Conservation (phyloP, 306 rosid genomes). For the Cyamopsis tetragonoloba region DNA sequence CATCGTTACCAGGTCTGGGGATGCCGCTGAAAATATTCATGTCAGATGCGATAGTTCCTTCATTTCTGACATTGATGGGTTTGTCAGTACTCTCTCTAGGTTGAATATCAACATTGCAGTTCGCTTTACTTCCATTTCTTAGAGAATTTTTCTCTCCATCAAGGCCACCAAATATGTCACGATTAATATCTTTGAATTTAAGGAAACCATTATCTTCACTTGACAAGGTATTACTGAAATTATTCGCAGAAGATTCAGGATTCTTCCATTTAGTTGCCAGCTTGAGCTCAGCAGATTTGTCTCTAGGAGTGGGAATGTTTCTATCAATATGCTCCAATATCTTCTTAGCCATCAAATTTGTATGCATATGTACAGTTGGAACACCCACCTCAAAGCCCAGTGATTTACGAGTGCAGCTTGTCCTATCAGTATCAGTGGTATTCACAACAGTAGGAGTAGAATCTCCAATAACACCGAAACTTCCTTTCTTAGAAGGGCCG, state of each 20-base stretch:
- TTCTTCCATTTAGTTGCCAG: slow-evolving; percentile 61
- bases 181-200: slow-evolving; percentile 25
- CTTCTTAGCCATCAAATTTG: slow-evolving; percentile 73
- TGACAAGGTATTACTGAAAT: slow-evolving; percentile 29
- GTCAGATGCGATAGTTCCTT: slow-evolving; percentile 28
- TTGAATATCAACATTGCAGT: slow-evolving; percentile 33
- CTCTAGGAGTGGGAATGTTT: slow-evolving; percentile 68
- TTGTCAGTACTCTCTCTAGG: slow-evolving; percentile 33
- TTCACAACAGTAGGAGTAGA: slow-evolving; percentile 36
- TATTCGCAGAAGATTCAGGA: slow-evolving; percentile 41
- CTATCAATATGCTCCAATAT: slow-evolving; percentile 83
- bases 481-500: slow-evolving; percentile 34
- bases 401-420: slow-evolving; percentile 34
- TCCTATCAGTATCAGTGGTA: slow-evolving; percentile 39
- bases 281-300: slow-evolving; percentile 72
- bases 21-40: slow-evolving; percentile 27
- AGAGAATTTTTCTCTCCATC: slow-evolving; percentile 31
- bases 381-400: slow-evolving; percentile 33
- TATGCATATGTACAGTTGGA: slow-evolving; percentile 55
- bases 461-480: slow-evolving; percentile 33
- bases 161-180: slow-evolving; percentile 33
- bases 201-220: slow-evolving; percentile 38
- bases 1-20: slow-evolving; percentile 26
- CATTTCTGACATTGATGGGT: slow-evolving; percentile 27
- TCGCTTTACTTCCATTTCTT: slow-evolving; percentile 36